Conservation (phyloP, 73 alveolate species). For the Uronychia binucleata region DNA sequence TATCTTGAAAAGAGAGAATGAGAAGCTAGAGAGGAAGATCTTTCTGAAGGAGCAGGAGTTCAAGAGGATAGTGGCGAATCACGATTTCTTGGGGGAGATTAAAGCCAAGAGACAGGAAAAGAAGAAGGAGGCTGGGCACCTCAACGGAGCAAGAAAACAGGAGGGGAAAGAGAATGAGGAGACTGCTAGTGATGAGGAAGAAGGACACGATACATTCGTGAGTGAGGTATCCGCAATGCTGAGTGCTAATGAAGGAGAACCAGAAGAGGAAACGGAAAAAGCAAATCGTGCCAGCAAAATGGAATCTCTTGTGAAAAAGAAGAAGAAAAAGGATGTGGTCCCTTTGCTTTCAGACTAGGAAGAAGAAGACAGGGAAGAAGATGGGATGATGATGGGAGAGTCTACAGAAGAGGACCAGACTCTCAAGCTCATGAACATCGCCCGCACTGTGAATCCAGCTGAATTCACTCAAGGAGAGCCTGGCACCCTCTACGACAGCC, state of each 20-base stretch:
- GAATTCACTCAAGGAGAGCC: too few species aligned
- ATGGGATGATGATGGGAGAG: too few species aligned
- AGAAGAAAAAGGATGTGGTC: neutral
- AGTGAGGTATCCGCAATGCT: neutral
- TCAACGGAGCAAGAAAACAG: neutral
- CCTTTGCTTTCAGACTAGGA: neutral
- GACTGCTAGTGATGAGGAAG: neutral
- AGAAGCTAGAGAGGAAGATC: neutral
- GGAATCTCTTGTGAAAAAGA: too few species aligned
- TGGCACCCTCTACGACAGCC: too few species aligned
- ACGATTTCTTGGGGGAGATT: neutral
- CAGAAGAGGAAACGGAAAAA: neutral
- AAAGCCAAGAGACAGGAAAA: neutral
- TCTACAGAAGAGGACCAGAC: too few species aligned
- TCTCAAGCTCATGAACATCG: too few species aligned
- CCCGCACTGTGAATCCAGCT: too few species aligned
- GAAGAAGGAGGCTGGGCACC: too few species aligned
- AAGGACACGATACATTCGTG: neutral
- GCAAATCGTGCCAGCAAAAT: too few species aligned
- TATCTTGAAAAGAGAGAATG: neutral
- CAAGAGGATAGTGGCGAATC: neutral
- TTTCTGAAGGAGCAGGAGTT: neutral
- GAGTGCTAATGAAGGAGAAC: neutral
- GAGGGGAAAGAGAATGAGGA: neutral
- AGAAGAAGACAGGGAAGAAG: too few species aligned